These are phyloP conservation scores for Aotearoamyces nothofagi DNA, from an alignment of 2,329 filamentous ascomycete genomes.

Conservation along the genomic window DNA sequence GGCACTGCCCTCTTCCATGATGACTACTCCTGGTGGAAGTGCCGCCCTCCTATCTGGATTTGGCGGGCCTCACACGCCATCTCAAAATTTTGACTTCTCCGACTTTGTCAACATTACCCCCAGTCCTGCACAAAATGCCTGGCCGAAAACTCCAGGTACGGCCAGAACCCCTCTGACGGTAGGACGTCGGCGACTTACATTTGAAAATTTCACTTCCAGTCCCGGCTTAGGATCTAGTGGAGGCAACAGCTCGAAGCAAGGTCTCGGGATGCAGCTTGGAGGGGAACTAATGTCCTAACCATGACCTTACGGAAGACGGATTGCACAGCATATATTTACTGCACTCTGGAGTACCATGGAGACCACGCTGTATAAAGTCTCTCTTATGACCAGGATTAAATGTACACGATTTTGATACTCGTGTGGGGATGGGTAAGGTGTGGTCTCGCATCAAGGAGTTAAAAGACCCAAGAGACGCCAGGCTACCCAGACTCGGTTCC, in stretches of 20 bases:
- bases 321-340: no score
- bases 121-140: constrained; percentile 78
- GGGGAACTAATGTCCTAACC: constrained; percentile 42
- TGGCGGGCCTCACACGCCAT: constrained; percentile 59
- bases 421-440: no score
- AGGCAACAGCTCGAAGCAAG: constrained; percentile 24
- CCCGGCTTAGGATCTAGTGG: constrained; percentile 7
- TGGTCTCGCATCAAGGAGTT: no score
- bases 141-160: constrained; percentile 27
- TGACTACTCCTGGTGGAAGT: constrained; percentile 67
- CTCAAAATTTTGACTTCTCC: constrained; percentile 77
- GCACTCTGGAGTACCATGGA: no score
- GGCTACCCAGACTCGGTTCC: no score
- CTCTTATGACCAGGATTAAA: no score
- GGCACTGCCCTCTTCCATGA: constrained; percentile 68
- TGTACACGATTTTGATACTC: no score
- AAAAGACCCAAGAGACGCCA: no score
- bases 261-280: constrained; percentile 49
- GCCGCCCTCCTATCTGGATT: constrained; percentile 51
- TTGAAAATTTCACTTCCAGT: constrained; percentile 12
- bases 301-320: no score
- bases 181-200: constrained; percentile 14
- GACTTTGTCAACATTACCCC: constrained; percentile 98
- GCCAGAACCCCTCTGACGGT: constrained; percentile 15
- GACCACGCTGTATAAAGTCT: no score